Evolutionary conservation across 2,329 filamentous ascomycete genomes (phyloP).

Genomic region (Botrytis fragariae): DNA sequence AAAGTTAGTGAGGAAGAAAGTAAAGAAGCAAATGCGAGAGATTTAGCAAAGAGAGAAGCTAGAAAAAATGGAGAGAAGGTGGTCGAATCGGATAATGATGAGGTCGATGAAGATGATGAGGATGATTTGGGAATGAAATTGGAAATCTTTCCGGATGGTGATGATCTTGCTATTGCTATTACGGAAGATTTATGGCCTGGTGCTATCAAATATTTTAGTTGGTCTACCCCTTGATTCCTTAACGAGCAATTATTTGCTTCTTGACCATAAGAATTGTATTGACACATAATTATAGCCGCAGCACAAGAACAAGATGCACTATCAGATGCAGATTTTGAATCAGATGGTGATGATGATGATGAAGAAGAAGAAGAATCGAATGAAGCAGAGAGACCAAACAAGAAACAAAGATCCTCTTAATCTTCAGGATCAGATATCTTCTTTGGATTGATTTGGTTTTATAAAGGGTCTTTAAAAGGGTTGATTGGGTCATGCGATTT

Average conservation of each 20-base stretch:
- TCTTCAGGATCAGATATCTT: not conserved
- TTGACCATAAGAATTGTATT: slow-evolving; percentile 33
- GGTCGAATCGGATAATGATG: slow-evolving; percentile 40
- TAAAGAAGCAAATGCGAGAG: slow-evolving; percentile 56
- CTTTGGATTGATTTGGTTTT: not conserved
- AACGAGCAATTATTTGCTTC: not conserved
- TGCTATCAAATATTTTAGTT: slow-evolving; percentile 89
- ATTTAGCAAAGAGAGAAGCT: slow-evolving; percentile 48
- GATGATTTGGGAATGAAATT: slow-evolving; percentile 64
- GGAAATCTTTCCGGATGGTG: slow-evolving; percentile 86
- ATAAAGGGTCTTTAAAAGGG: not conserved
- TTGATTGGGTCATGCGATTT: not conserved
- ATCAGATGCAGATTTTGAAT: slow-evolving; percentile 70
- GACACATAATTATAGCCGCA: slow-evolving; percentile 51
- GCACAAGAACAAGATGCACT: slow-evolving; percentile 68
- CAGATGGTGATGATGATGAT: slow-evolving; percentile 54
- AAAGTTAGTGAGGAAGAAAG: slow-evolving; percentile 72
- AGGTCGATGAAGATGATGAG: slow-evolving; percentile 52
- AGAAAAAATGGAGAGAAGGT: slow-evolving; percentile 41
- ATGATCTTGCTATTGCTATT: slow-evolving; percentile 75
- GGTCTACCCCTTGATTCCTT: slow-evolving; percentile 38
- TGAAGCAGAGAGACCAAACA: not conserved
- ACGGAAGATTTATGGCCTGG: slow-evolving; percentile 86
- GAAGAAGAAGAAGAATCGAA: not conserved
- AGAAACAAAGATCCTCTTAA: slow-evolving; percentile 12